Conservation (phyloP, 75 land plant species). For the Pseudotsuga menziesii region DNA sequence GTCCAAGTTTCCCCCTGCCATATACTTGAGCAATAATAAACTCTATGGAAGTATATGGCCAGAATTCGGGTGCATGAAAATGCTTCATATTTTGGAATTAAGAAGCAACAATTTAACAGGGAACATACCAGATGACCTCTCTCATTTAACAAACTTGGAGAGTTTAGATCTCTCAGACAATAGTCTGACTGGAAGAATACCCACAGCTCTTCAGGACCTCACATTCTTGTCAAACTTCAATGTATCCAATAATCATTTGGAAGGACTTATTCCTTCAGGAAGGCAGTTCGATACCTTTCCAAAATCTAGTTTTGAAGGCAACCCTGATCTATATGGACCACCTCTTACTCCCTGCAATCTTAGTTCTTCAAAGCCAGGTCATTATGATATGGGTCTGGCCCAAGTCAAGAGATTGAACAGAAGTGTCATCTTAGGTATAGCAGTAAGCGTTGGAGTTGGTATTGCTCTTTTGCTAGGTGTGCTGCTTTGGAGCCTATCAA, state of each 20-base stretch:
- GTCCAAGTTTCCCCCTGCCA: slow-evolving; percentile 20
- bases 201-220: slow-evolving; percentile 39
- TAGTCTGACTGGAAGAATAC: slow-evolving; percentile 50
- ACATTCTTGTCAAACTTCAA: slow-evolving; percentile 53
- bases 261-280: slow-evolving; percentile 53
- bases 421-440: slow-evolving; percentile 14
- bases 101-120: slow-evolving; percentile 54
- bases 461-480: slow-evolving; percentile 10
- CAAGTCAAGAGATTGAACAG: slow-evolving; percentile 4
- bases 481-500: slow-evolving; percentile 11
- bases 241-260: slow-evolving; percentile 61
- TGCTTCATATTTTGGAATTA: slow-evolving; percentile 51
- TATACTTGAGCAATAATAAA: slow-evolving; percentile 23
- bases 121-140: slow-evolving; percentile 44
- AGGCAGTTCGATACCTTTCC: slow-evolving; percentile 67
- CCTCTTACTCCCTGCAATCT: slow-evolving; percentile 2
- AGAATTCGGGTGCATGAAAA: slow-evolving; percentile 36
- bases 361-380: neutral
- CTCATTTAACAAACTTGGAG: slow-evolving; percentile 39
- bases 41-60: slow-evolving; percentile 25
- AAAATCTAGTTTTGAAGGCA: slow-evolving; percentile 58
- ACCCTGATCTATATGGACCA: slow-evolving; percentile 53
- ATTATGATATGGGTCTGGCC: neutral
- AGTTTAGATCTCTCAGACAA: slow-evolving; percentile 60
- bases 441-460: slow-evolving; percentile 27